Evolutionary conservation across 2,329 filamentous ascomycete species (phyloP).

Genomic region (Laburnicola sp.): DNA sequence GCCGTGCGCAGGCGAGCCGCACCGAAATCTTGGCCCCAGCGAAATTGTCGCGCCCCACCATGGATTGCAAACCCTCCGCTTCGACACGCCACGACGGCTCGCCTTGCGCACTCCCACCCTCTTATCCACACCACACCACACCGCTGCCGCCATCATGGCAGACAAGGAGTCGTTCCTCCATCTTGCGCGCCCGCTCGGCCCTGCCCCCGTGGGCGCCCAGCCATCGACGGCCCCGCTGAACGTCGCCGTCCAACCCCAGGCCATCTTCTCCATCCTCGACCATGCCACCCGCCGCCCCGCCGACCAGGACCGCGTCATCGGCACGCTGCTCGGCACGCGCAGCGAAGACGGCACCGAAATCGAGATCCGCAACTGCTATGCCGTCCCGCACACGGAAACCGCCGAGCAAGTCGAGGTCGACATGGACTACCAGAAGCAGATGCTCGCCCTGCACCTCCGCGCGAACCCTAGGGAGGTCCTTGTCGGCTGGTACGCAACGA

Average conservation of each 20-base stretch:
- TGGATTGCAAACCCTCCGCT: slow-evolving; percentile 4
- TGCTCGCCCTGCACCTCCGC: slow-evolving; percentile 92
- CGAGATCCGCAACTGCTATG: slow-evolving; percentile 94
- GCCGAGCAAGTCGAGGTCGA: slow-evolving; percentile 99
- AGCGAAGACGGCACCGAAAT: slow-evolving; percentile 97
- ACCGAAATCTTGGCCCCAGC: slow-evolving; percentile 34
- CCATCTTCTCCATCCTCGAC: slow-evolving; percentile 72
- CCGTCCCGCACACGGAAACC: slow-evolving; percentile 97
- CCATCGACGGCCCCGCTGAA: slow-evolving; percentile 87
- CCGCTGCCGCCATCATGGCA: slow-evolving; percentile 67
- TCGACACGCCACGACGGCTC: slow-evolving; percentile 13
- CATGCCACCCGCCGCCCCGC: slow-evolving; percentile 90
- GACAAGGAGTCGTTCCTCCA: slow-evolving; percentile 87
- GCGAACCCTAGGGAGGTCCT: slow-evolving; percentile 91
- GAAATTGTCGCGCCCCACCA: slow-evolving; percentile 17
- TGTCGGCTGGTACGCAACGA: slow-evolving; percentile 98
- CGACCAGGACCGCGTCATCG: slow-evolving; percentile 94
- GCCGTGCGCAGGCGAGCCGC: slow-evolving; percentile 37
- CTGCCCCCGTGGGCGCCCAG: slow-evolving; percentile 75
- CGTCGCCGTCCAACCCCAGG: slow-evolving; percentile 92
- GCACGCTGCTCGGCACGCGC: slow-evolving; percentile 87
- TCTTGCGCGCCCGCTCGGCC: slow-evolving; percentile 87
- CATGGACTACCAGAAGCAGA: slow-evolving; percentile 99
- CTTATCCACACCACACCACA: slow-evolving; percentile 13
- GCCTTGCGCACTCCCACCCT: slow-evolving; percentile 18